A percentile compares a stretch with the other conserved stretches of the same genome.
These are phyloP conservation scores for Sporothrix pseudoabietina DNA, from an alignment of 2,329 filamentous ascomycete genomes.

Conservation along the genomic window DNA sequence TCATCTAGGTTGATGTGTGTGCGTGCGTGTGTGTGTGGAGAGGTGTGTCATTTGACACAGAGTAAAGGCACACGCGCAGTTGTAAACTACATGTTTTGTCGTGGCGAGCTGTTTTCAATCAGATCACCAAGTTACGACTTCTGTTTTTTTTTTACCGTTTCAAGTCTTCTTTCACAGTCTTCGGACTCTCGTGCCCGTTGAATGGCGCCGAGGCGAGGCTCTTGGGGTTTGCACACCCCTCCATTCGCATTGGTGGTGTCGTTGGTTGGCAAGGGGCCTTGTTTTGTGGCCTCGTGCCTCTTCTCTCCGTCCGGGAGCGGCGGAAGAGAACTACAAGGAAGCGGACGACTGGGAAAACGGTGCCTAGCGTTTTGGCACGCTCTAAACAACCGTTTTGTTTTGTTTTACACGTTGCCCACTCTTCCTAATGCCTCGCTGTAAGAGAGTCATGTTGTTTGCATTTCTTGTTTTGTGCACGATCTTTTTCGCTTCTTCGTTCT, in stretches of 20 bases:
- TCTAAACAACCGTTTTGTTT: background rate
- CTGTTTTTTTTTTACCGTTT: background rate
- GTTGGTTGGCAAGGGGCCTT: background rate
- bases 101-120: background rate
- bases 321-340: slow-evolving; percentile 17
- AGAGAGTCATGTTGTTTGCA: background rate
- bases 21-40: background rate
- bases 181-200: background rate
- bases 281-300: slow-evolving; percentile 9
- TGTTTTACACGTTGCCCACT: background rate
- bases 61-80: background rate
- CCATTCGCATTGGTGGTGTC: background rate
- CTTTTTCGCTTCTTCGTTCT: slow-evolving; percentile 12
- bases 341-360: background rate
- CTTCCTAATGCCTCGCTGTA: background rate
- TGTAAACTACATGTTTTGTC: background rate
- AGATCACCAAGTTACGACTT: background rate
- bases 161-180: background rate
- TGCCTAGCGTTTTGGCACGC: background rate
- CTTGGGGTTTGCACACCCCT: background rate
- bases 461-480: slow-evolving; percentile 10
- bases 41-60: background rate
- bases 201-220: background rate
- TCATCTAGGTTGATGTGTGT: background rate
- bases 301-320: slow-evolving; percentile 18